Evolutionary conservation across 2,329 filamentous ascomycete species (phyloP).

Genomic region (Pyrenophora tritici-repentis): DNA sequence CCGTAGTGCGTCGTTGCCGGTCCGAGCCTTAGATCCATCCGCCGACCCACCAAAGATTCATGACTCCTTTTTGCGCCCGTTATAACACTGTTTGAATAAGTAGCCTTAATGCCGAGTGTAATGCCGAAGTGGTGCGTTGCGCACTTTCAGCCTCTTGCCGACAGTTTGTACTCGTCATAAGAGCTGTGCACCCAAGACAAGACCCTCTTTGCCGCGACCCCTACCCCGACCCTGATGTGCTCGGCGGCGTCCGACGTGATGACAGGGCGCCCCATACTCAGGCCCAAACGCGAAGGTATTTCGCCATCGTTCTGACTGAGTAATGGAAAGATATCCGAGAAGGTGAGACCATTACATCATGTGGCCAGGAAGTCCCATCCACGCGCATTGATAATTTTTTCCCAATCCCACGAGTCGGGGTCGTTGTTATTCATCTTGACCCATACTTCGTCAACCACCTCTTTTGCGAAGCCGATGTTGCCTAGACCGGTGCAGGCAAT

Average conservation of each 20-base stretch:
- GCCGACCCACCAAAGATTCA: constrained; percentile 7
- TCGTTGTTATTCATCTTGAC: constrained; percentile 61
- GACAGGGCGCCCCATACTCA: background rate
- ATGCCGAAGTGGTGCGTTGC: constrained; percentile 6
- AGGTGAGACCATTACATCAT: constrained; percentile 32
- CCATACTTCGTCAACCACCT: constrained; percentile 63
- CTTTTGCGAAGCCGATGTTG: constrained; percentile 62
- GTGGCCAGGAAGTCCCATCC: constrained; percentile 67
- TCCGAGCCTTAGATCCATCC: constrained; percentile 11
- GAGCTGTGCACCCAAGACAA: constrained; percentile 5
- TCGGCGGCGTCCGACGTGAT: background rate
- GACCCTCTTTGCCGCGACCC: constrained; percentile 3
- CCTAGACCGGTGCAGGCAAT: constrained; percentile 62
- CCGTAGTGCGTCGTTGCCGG: constrained; percentile 18
- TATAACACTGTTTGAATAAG: constrained; percentile 9
- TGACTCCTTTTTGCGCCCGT: constrained; percentile 19
- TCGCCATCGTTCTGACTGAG: background rate
- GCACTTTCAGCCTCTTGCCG: constrained; percentile 3
- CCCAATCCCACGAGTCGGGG: constrained; percentile 63
- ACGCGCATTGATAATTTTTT: constrained; percentile 62
- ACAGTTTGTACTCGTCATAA: constrained; percentile 3
- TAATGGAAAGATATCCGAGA: background rate
- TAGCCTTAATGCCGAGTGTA: constrained; percentile 1
- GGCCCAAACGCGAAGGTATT: no score
- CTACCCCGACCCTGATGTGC: background rate